Evolutionary conservation across 1,284 basidiomycete species (phyloP), one percentile per base, ranked within the genome.

Genomic region (Cutaneotrichosporon cyanovorans): DNA sequence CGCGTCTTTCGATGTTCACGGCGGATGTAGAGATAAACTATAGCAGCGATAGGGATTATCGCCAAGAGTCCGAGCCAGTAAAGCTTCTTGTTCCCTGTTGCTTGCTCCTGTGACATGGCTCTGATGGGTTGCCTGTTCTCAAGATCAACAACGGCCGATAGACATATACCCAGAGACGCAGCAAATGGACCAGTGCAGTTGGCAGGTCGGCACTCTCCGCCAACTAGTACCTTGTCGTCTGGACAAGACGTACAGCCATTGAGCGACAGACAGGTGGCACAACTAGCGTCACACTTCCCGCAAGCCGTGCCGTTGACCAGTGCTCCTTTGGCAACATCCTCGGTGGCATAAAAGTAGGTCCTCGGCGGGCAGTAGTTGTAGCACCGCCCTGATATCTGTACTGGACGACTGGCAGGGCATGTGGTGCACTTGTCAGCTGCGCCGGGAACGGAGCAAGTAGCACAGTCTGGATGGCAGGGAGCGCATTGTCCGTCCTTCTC

Each of bases 381-480:
- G 46, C 74, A 76, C n/a, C 61, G 57, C 1, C 65, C 65, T 22
- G 55, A 45, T 2, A 45, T 38, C 7, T 73, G 58, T 19, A 73
- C 61, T 0, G 73, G 74, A 8, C 65, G 58, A 4, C 42, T 21
- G 2, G 61, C 2, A 0, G 68, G 65, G 50, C 74, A 75, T 3
- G 69, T 45, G 12, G 58, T 42, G 48, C 73, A 75, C 5, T 42
- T 23, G 0, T 52, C 39, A 0, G 52, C 33, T 1, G 48, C 46
- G 21, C 52, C 50, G 5, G 55, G 40, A 10, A 53, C 44, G 12
- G 63, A 60, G 50, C 74, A 74, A 2, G 68, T 68, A 3, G 58
- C 49, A 46, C 73, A 74, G 55, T 72, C 69, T 0, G 65, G 57
- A 16, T 71, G 68, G 48, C 73, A 75, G 0, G 65, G 33, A 7